A percentile compares a stretch with the other conserved stretches of the same genome.
Conservation (phyloP, 2,329 filamentous ascomycete species). For the Massarina eburnea region DNA sequence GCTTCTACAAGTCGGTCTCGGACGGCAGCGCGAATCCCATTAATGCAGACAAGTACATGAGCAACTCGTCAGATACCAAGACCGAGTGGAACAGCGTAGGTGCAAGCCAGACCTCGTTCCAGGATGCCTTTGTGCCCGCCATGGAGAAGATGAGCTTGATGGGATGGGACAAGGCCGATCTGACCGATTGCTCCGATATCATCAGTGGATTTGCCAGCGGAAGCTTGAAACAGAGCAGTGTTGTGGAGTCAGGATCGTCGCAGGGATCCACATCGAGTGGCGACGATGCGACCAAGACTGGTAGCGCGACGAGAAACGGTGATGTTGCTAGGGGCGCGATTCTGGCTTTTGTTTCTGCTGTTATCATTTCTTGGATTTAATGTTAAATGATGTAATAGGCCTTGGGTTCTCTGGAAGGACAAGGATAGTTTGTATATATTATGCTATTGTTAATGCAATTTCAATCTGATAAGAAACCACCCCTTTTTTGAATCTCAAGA, state of each 20-base stretch:
- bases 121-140: slow-evolving; percentile 13
- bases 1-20: slow-evolving; percentile 22
- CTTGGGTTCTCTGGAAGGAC: too few species aligned
- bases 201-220: not conserved
- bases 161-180: slow-evolving; percentile 2
- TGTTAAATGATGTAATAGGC: too few species aligned
- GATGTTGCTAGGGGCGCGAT: too few species aligned
- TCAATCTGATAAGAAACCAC: too few species aligned
- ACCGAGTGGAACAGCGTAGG: slow-evolving; percentile 3
- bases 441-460: too few species aligned
- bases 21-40: slow-evolving; percentile 5
- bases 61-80: slow-evolving; percentile 1
- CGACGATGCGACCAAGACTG: too few species aligned
- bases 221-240: not conserved
- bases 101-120: slow-evolving; percentile 1
- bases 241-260: not conserved
- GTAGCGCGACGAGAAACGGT: too few species aligned
- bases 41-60: slow-evolving; percentile 3
- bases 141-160: slow-evolving; percentile 11
- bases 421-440: too few species aligned
- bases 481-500: too few species aligned
- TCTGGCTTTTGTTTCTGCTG: too few species aligned
- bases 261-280: too few species aligned
- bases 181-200: slow-evolving; percentile 8
- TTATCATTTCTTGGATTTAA: too few species aligned